A percentile compares a stretch with the other conserved stretches of the same genome.
Evolutionary conservation across 2,329 filamentous ascomycete genomes (phyloP).

Genomic region (Cladosporium halotolerans): DNA sequence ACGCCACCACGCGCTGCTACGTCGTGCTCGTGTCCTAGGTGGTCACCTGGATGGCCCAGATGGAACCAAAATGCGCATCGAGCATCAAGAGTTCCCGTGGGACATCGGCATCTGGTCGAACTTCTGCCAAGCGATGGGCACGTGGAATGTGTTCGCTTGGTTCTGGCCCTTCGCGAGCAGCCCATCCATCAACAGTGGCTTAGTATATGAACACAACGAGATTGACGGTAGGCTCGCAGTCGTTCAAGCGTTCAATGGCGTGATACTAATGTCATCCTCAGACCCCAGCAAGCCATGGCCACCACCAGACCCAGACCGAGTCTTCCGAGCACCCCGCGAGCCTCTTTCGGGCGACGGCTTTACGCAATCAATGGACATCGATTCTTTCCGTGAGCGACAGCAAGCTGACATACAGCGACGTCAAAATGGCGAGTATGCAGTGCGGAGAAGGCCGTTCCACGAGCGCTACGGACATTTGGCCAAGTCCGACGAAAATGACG

Average conservation of each 20-base stretch:
- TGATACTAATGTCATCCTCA: constrained; percentile 7
- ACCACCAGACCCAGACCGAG: constrained; percentile 46
- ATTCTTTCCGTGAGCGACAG: constrained; percentile 51
- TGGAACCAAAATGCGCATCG: constrained; percentile 48
- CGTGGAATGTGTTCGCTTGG: constrained; percentile 60
- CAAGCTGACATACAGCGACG: constrained; percentile 44
- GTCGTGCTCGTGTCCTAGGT: constrained; percentile 44
- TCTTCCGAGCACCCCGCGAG: constrained; percentile 26
- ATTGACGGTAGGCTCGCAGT: constrained; percentile 55
- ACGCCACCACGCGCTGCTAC: constrained; percentile 40
- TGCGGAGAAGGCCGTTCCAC: constrained; percentile 38
- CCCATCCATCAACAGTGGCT: constrained; percentile 46
- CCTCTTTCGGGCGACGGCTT: constrained; percentile 30
- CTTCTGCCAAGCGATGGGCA: constrained; percentile 70
- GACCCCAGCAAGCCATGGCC: constrained; percentile 40
- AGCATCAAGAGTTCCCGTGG: constrained; percentile 72
- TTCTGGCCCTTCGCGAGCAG: constrained; percentile 58
- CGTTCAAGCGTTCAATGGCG: neutral
- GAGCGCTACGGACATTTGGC: constrained; percentile 32
- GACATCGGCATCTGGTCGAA: constrained; percentile 72
- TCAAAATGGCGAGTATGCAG: constrained; percentile 24
- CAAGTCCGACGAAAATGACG: constrained; percentile 15
- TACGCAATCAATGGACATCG: constrained; percentile 38
- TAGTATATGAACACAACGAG: constrained; percentile 65
- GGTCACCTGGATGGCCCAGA: constrained; percentile 53